Base-by-base conservation (phyloP, 345 rosid genomes). In the Acer yangbiense region DNA sequence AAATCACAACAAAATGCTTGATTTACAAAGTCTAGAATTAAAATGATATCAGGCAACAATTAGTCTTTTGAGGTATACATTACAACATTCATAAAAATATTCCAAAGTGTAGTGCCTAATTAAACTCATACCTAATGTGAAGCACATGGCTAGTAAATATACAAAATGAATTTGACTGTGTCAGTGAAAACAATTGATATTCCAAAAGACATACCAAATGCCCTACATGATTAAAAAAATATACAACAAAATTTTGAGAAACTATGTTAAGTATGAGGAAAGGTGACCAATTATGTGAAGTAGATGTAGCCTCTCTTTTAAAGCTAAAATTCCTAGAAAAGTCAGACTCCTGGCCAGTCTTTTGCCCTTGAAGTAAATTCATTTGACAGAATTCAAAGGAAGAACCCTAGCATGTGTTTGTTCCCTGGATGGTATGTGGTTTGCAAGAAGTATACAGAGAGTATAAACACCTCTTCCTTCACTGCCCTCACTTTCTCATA, bases 1-100 rank as follows among this genome's bases (percentile, higher is more conserved):
- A 76, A 80, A 80, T 68, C 76, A 48, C 46, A 58, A 78, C 73
- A 52, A 80, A 82, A 79, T 50, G 44, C 27, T 64, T 74, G 69
- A 48, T 27, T 43, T 16, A 62, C 25, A 73, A 46, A 73, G 6
- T 20, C 77, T 73, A 25, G 12, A 10, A 46, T 17, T 43, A 62
- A 73, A 41, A 72, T 41, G 20, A 61, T 72, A 60, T 43, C 23
- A 29, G 14, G 60, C 18, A 60, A 63, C 58, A 63, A 27, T 62
- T 27, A 12, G 17, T 50, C n/a, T 65, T 48, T 9, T 17, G 27
- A 48, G 13, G 10, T 64, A 35, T 68, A 65, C 11, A 17, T 41
- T 48, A n/a, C 50, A 50, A 74, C 14, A 65, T 52, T 50, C 71
- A 74, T 50, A 29, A n/a, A 27, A 11, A 48, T 6, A 48, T 9